Base-by-base conservation (phyloP, 73 alveolate genomes). In the Tetrahymena borealis region DNA sequence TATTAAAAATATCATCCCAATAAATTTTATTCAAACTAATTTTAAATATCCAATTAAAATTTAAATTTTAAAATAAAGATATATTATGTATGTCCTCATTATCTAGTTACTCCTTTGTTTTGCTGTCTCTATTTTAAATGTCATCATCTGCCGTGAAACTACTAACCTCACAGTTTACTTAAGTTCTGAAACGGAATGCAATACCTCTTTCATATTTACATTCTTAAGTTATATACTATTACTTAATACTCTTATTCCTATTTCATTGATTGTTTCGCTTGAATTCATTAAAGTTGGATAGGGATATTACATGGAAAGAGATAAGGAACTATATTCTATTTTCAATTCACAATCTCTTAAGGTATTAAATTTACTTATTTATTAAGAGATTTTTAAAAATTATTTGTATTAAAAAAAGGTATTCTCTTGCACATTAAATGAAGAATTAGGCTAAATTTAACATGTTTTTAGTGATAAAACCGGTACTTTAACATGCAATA, bases 391-490 rank as follows among this genome's bases (percentile, higher is more conserved):
- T 15, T 40, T 20, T 2, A 60, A n/a, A n/a, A n/a, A n/a, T n/a
- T 7, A 24, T 1, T 20, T 60, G 31, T 20, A 24, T 13, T 18
- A 3, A 60, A 60, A 13, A 20, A 24, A 60, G 85, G 85, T 60
- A 7, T 60, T 42, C 95, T 91, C 98, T 2, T 91, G 95, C 40
- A 92, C 95, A 33, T 94, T 97, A 39, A 97, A 97, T 95, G 99
- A 96, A 93, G 99, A 97, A 92, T 90, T 97, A 77, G 98, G 99
- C 1, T 78, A 96, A 90, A 96, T 97, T 9, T 96, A 97, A 90
- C 94, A 97, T 95, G 96, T 96, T 37, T 97, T 97, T 91, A 94
- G 98, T 28, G 99, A 97, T 94, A 97, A 97, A 92, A 97, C 98
- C n/a, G 98, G 98, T 85, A 96, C 98, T 24, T 91, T 96, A 40